Conservation (phyloP, 2,329 filamentous ascomycete species). For the Westerdykella sp. region DNA sequence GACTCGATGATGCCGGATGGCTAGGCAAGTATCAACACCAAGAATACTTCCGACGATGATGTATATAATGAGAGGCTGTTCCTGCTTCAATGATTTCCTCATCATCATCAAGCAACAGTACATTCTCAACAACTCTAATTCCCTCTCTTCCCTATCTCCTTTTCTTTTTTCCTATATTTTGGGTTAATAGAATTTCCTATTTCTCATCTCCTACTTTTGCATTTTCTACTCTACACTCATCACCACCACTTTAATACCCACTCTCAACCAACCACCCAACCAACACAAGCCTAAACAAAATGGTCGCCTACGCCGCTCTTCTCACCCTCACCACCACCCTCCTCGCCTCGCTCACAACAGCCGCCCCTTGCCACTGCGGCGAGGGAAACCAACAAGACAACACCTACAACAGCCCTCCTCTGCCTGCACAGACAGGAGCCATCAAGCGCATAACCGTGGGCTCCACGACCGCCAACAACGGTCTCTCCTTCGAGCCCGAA, state of each 20-base stretch:
- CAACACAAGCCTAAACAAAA: conserved; percentile 12
- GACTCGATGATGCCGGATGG: too few relatives aligned
- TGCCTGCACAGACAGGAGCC: conserved; percentile 13
- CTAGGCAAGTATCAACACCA: too few relatives aligned
- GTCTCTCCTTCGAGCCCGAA: conserved; percentile 30
- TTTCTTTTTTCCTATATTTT: conserved; percentile 1
- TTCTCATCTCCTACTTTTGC: conserved; percentile 2
- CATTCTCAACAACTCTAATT: conserved; percentile 7
- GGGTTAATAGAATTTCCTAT: not conserved
- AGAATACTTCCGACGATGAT: too few relatives aligned
- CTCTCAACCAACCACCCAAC: conserved; percentile 7
- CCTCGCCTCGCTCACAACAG: conserved; percentile 12
- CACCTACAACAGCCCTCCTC: not conserved
- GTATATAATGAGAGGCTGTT: conserved; percentile 7
- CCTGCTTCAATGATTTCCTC: conserved; percentile 5
- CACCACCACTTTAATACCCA: conserved; percentile 3
- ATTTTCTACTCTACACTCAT: conserved; percentile 1
- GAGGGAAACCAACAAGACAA: not conserved
- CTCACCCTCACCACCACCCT: conserved; percentile 14
- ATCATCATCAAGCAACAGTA: conserved; percentile 9
- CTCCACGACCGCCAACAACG: conserved; percentile 17
- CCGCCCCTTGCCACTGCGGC: conserved; percentile 7
- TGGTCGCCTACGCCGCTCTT: conserved; percentile 22
- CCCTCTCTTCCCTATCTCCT: conserved; percentile 2
- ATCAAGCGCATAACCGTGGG: conserved; percentile 26